Percentiles rank a stretch among this genome's conserved stretches.
Conservation (phyloP, 1,284 basidiomycete genomes). For the Puccinia triticina region DNA sequence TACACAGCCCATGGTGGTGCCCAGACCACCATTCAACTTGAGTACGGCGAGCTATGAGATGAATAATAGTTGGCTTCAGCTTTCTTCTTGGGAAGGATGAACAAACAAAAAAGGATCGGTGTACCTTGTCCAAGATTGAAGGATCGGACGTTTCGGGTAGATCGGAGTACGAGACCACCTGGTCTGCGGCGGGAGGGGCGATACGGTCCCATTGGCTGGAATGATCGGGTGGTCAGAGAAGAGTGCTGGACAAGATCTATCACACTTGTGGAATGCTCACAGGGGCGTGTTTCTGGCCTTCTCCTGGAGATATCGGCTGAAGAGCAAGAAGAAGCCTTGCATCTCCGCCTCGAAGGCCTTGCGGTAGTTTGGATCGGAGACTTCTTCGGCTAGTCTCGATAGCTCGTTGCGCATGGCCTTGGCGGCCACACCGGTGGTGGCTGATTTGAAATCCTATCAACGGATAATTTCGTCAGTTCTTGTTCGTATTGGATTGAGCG, state of each 20-base stretch:
- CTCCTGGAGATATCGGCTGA: conserved; percentile 95
- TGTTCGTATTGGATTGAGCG: background rate
- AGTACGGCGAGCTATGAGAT: conserved; percentile 79
- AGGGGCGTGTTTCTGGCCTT: conserved; percentile 66
- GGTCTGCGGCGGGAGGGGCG: conserved; percentile 87
- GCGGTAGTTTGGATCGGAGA: conserved; percentile 33
- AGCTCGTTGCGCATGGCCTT: conserved; percentile 99
- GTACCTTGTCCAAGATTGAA: conserved; percentile 74
- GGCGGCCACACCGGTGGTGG: conserved; percentile 93
- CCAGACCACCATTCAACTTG: conserved; percentile 99
- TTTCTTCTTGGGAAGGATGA: background rate
- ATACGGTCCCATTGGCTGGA: conserved; percentile 94
- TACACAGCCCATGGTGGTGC: conserved; percentile 89
- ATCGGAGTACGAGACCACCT: conserved; percentile 84
- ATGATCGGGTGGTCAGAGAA: conserved; percentile 41
- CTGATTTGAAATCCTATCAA: conserved; percentile 84
- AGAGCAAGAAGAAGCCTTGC: conserved; percentile 98
- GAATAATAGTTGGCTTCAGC: conserved; percentile 33
- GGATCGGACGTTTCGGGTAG: conserved; percentile 70
- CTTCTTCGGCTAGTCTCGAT: conserved; percentile 76
- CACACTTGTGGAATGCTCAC: background rate
- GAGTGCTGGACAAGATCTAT: background rate
- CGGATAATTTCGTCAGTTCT: background rate
- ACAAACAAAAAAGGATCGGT: background rate
- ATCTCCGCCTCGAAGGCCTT: conserved; percentile 97